Conservation (phyloP, 2,329 filamentous ascomycete genomes). For the Metarhizium guizhouense region DNA sequence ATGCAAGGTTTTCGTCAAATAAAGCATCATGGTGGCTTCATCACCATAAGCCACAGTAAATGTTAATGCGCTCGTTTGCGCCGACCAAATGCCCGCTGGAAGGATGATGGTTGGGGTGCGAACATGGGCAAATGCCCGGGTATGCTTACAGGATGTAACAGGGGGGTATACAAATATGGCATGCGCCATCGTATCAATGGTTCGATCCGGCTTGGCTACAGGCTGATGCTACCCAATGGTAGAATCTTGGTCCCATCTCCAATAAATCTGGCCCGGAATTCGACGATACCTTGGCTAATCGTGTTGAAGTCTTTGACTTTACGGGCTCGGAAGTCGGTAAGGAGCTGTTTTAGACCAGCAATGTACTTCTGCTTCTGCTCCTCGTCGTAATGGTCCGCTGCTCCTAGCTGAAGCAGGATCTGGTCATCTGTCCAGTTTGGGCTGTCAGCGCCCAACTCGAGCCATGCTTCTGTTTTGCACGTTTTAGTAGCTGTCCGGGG, state of each 20-base stretch:
- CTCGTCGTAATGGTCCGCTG: slow-evolving; percentile 52
- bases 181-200: not conserved
- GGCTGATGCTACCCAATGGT: slow-evolving; percentile 40
- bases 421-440: slow-evolving; percentile 52
- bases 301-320: slow-evolving; percentile 57
- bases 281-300: slow-evolving; percentile 58
- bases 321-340: slow-evolving; percentile 49
- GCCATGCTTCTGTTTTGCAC: slow-evolving; percentile 7
- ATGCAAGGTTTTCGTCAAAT: not conserved
- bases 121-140: not conserved
- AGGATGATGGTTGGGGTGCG: not conserved
- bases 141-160: slow-evolving; percentile 4
- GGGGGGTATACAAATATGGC: not conserved
- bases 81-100: not conserved
- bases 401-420: slow-evolving; percentile 63
- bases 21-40: not conserved
- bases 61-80: not conserved
- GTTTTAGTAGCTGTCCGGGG: slow-evolving; percentile 11
- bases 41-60: not conserved
- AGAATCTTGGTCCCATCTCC: slow-evolving; percentile 57
- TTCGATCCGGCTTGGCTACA: slow-evolving; percentile 12
- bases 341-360: slow-evolving; percentile 50
- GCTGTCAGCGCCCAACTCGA: slow-evolving; percentile 39
- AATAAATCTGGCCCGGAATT: slow-evolving; percentile 56
- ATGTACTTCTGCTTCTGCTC: slow-evolving; percentile 55